A percentile compares a stretch with the other conserved stretches of the same genome.
Conservation (phyloP, 805 yeast species). For the Yamadazyma nakazawae region DNA sequence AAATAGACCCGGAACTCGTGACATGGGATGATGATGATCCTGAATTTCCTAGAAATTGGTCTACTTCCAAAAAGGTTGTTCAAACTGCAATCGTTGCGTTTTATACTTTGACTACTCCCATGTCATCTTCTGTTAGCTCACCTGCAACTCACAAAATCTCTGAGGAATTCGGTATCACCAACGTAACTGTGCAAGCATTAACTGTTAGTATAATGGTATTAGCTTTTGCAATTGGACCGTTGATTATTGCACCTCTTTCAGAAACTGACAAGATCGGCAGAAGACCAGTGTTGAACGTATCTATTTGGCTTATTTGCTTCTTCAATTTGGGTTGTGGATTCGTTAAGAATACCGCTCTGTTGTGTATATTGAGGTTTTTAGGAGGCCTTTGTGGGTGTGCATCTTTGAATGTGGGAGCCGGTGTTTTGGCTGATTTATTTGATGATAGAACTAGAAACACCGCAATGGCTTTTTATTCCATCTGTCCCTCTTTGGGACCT, state of each 20-base stretch:
- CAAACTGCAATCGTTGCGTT: conserved; percentile 28
- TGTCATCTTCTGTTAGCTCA: conserved; percentile 39
- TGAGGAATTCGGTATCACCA: conserved; percentile 26
- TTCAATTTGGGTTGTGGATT: conserved; percentile 39
- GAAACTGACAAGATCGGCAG: conserved; percentile 37
- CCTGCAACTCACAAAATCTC: conserved; percentile 33
- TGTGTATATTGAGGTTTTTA: conserved; percentile 31
- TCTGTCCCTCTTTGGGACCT: conserved; percentile 38
- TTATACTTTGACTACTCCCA: conserved; percentile 38
- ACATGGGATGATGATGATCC: conserved; percentile 34
- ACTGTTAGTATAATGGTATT: conserved; percentile 35
- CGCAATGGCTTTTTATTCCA: conserved; percentile 35
- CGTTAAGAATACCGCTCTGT: conserved; percentile 29
- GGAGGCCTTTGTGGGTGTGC: conserved; percentile 40
- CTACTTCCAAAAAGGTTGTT: conserved; percentile 17
- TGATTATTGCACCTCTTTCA: conserved; percentile 37
- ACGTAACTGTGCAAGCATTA: conserved; percentile 24
- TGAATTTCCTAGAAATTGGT: conserved; percentile 36
- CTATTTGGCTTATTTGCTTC: conserved; percentile 32
- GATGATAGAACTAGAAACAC: conserved; percentile 29
- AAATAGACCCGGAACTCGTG: conserved; percentile 36
- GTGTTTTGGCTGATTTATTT: conserved; percentile 35
- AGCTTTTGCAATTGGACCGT: conserved; percentile 41
- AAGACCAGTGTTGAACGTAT: conserved; percentile 27
- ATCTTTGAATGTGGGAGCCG: conserved; percentile 38